phyloP scores from a whole-genome alignment of 2,329 filamentous ascomycete genomes.

The Zymoseptoria ardabiliae region DNA sequence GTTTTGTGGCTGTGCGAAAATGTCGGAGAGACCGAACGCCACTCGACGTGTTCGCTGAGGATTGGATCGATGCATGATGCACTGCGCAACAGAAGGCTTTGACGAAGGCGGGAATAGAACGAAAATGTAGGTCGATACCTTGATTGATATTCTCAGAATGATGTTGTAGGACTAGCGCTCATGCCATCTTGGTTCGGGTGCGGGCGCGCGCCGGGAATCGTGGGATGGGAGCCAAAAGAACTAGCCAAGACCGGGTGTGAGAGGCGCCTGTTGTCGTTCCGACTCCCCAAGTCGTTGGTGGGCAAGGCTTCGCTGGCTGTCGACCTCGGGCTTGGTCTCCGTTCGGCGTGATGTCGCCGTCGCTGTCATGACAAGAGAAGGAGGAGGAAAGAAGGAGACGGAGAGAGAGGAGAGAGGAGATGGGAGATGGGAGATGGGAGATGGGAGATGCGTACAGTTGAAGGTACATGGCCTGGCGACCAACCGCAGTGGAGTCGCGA shows the following conservation, averaged over 20 bases:
- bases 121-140: neutral
- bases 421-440: neutral
- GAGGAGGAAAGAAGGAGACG: neutral
- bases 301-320: no score
- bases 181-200: neutral
- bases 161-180: neutral
- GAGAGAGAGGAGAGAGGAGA: neutral
- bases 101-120: neutral
- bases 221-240: no score
- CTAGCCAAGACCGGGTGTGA: no score
- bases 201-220: neutral
- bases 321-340: neutral
- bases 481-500: neutral
- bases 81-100: neutral
- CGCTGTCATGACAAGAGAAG: neutral
- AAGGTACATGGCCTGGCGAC: neutral
- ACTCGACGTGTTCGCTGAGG: neutral
- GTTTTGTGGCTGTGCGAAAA: neutral
- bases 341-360: neutral
- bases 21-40: neutral
- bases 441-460: neutral
- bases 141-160: neutral
- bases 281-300: no score
- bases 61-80: neutral
- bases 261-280: no score